Evolutionary conservation across 768 basidiomycete genomes (phyloP), one percentile per base, ranked within the genome.

Genomic region (Tricholoma hemisulphureum): DNA sequence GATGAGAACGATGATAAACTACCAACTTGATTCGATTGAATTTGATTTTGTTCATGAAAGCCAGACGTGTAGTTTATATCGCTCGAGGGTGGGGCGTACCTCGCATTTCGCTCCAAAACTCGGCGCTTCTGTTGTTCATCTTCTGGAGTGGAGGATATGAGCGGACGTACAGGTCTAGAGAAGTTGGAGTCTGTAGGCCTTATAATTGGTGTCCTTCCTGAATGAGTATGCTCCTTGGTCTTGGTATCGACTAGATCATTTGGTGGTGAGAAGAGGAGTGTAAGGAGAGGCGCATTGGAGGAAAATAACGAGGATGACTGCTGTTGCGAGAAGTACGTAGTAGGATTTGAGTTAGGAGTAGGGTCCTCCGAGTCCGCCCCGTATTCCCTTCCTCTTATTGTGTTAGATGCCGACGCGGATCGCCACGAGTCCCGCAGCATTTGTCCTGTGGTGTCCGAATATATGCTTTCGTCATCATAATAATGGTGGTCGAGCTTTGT

Each of bases 31-130:
- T 13, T 9, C 9, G 13, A 2, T 45, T 18, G 29, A 9, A 11
- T 50, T 16, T 18, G 21, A 31, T 10, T 16, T 24, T 24, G 43
- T 13, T 46, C 48, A 18, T 46, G 26, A 11, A 26, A 10, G 23
- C 23, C 31, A n/a, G 20, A 18, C 2, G 48, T 51, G 43, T 45
- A 35, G 31, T 53, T 60, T 6, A 58, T 34, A 16, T 55, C 46
- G 46, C 46, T 67, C n/a, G 74, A 72, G 35, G 75, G 72, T 31
- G 67, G 70, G 13, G 65, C 53, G 55, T 77, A 72, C 53, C 67
- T 75, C 29, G 80, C 73, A 70, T 89, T 88, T 45, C 89, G 79
- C 69, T 86, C 82, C 51, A 90, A 72, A 8, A 83, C 82, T 51
- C 71, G 73, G 37, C 73, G 69, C 63, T 82, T 82, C 60, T 75